phyloP scores from a whole-genome alignment of 2,329 filamentous ascomycete genomes.

The Fusarium nanum region DNA sequence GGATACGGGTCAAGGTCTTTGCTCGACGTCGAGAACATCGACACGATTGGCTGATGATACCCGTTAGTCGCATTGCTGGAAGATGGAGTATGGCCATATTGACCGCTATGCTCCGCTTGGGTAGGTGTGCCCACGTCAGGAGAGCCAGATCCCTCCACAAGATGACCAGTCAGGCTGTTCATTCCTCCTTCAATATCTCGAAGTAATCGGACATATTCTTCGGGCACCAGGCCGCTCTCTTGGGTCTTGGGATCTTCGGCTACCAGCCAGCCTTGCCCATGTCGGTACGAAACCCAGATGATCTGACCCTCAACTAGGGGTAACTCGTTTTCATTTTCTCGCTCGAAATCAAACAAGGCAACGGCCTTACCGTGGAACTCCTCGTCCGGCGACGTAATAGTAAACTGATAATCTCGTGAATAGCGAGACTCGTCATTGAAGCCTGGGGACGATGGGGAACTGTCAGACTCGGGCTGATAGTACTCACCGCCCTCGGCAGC shows the following conservation, averaged over 20 bases:
- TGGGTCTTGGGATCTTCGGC: slow-evolving; percentile 94
- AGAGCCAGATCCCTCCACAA: slow-evolving; percentile 63
- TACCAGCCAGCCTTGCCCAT: slow-evolving; percentile 97
- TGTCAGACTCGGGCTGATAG: slow-evolving; percentile 67
- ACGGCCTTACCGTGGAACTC: slow-evolving; percentile 98
- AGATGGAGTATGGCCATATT: slow-evolving; percentile 61
- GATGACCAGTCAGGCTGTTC: slow-evolving; percentile 74
- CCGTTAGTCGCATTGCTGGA: slow-evolving; percentile 65
- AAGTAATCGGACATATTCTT: slow-evolving; percentile 93
- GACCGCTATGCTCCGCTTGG: slow-evolving; percentile 65
- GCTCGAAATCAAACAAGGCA: slow-evolving; percentile 92
- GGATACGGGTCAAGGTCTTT: slow-evolving; percentile 76
- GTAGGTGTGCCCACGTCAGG: slow-evolving; percentile 71
- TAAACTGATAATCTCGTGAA: slow-evolving; percentile 93
- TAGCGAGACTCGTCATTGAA: slow-evolving; percentile 77
- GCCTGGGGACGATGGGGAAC: slow-evolving; percentile 68
- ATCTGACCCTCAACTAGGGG: slow-evolving; percentile 94
- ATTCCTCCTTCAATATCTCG: slow-evolving; percentile 93
- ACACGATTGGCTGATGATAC: slow-evolving; percentile 76
- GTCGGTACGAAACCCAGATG: slow-evolving; percentile 94
- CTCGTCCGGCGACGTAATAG: slow-evolving; percentile 93
- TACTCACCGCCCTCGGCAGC: slow-evolving; percentile 63
- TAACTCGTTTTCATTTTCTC: slow-evolving; percentile 96
- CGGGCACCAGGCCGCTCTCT: slow-evolving; percentile 93
- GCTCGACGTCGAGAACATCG: slow-evolving; percentile 76